Evolutionary conservation across 305 asterid species (phyloP).

Genomic region (Fraxinus baroniana): DNA sequence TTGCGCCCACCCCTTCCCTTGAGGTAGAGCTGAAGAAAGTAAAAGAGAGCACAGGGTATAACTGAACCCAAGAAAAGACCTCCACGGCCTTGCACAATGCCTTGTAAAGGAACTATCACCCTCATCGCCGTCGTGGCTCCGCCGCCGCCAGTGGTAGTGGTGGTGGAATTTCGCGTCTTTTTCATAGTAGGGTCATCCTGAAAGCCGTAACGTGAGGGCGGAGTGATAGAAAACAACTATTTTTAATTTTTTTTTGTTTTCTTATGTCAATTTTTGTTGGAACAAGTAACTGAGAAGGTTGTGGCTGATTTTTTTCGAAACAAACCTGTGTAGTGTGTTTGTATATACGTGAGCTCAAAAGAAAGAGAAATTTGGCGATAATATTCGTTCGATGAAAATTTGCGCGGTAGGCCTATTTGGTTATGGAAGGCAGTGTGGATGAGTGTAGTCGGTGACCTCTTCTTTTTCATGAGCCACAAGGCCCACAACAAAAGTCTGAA

Average conservation of each 20-base stretch:
- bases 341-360: not conserved
- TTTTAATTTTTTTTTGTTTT: not conserved
- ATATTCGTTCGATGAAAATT: slow-evolving; percentile 21
- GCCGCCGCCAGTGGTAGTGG: slow-evolving; percentile 34
- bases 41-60: slow-evolving; percentile 75
- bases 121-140: slow-evolving; percentile 61
- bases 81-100: slow-evolving; percentile 69
- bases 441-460: slow-evolving; percentile 21
- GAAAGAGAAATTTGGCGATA: slow-evolving; percentile 11
- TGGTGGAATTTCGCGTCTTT: slow-evolving; percentile 29
- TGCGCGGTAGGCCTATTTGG: slow-evolving; percentile 32
- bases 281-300: slow-evolving; percentile 12
- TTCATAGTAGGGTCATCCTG: slow-evolving; percentile 48
- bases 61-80: slow-evolving; percentile 68
- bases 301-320: slow-evolving; percentile 16
- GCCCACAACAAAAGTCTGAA: not conserved
- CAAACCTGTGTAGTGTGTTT: not conserved
- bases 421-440: slow-evolving; percentile 14
- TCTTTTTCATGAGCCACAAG: not conserved
- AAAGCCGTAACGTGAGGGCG: not conserved
- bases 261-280: slow-evolving; percentile 2
- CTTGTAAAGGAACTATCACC: slow-evolving; percentile 74
- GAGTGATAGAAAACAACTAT: not conserved
- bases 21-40: slow-evolving; percentile 61
- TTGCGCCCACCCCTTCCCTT: slow-evolving; percentile 44